Conservation (phyloP, 2,329 filamentous ascomycete genomes). For the Phymatotrichopsis omnivora region DNA sequence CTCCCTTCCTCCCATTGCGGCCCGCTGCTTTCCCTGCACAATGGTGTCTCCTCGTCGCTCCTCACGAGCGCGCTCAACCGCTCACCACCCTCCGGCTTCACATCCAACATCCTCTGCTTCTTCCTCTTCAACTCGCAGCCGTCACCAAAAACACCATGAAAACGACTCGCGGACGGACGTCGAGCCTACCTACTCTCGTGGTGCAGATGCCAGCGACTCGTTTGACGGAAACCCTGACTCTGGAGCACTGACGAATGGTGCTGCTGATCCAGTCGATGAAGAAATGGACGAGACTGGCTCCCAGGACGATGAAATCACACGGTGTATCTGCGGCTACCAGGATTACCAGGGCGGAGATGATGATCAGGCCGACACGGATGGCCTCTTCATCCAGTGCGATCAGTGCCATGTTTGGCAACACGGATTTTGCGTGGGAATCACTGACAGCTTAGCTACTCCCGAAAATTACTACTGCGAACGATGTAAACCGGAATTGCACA, state of each 20-base stretch:
- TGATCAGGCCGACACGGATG: constrained; percentile 66
- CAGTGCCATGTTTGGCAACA: constrained; percentile 98
- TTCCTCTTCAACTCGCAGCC: constrained; percentile 53
- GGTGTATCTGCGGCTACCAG: constrained; percentile 87
- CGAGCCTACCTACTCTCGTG: constrained; percentile 41
- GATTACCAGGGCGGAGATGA: constrained; percentile 76
- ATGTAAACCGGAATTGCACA: constrained; percentile 61
- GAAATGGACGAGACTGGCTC: constrained; percentile 41
- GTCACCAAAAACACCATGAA: constrained; percentile 29
- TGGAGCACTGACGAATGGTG: constrained; percentile 46
- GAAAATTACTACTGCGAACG: constrained; percentile 98
- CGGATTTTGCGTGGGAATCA: constrained; percentile 92
- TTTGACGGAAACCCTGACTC: constrained; percentile 44
- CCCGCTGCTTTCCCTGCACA: constrained; percentile 41
- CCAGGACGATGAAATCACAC: constrained; percentile 82
- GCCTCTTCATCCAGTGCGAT: constrained; percentile 97
- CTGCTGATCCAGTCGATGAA: constrained; percentile 57
- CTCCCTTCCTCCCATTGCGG: constrained; percentile 36
- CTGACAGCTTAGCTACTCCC: constrained; percentile 83
- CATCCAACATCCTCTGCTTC: constrained; percentile 68
- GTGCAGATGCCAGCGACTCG: constrained; percentile 32
- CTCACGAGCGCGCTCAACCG: constrained; percentile 73
- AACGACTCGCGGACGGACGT: constrained; percentile 43
- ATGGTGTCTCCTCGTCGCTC: constrained; percentile 70
- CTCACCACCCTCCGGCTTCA: constrained; percentile 56